These are phyloP conservation scores for Diddensiella santjacobensis DNA, from an alignment of 805 yeast species.

Conservation along the genomic window DNA sequence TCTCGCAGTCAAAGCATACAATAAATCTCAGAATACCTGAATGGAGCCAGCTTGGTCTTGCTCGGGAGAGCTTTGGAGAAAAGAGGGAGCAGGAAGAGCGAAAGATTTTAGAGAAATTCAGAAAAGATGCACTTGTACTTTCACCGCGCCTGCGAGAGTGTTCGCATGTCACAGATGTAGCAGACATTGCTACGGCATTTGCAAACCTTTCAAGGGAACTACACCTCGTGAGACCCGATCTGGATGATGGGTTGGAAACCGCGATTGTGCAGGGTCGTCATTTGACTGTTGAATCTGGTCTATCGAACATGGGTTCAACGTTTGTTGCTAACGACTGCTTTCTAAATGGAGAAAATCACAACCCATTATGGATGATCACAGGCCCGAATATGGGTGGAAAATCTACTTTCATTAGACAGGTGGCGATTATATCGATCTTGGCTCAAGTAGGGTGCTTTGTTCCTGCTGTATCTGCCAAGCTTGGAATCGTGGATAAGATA, in stretches of 20 bases:
- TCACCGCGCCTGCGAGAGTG: constrained; percentile 48
- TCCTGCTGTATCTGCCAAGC: constrained; percentile 57
- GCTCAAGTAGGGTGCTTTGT: constrained; percentile 74
- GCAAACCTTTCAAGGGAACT: constrained; percentile 67
- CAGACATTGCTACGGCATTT: constrained; percentile 74
- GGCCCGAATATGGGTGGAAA: constrained; percentile 94
- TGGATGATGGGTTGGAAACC: constrained; percentile 47
- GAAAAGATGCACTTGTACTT: constrained; percentile 42
- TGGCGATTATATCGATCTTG: constrained; percentile 64
- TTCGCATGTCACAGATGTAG: constrained; percentile 51
- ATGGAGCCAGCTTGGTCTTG: constrained; percentile 52
- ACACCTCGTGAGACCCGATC: constrained; percentile 59
- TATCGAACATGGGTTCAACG: constrained; percentile 44
- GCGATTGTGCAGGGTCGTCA: constrained; percentile 71
- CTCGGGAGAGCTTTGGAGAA: constrained; percentile 43
- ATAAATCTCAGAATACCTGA: constrained; percentile 44
- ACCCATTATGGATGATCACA: constrained; percentile 57
- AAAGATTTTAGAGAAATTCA: constrained; percentile 47
- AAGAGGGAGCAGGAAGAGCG: constrained; percentile 55
- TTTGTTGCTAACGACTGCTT: constrained; percentile 48
- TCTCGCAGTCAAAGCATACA: constrained; percentile 42
- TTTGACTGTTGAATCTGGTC: constrained; percentile 76
- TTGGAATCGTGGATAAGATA: constrained; percentile 74
- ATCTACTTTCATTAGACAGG: constrained; percentile 68
- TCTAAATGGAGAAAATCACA: constrained; percentile 17